Percentiles rank a stretch among this genome's conserved stretches.
Conservation (phyloP, 441 rosid species). For the Erodium chrysanthum region DNA sequence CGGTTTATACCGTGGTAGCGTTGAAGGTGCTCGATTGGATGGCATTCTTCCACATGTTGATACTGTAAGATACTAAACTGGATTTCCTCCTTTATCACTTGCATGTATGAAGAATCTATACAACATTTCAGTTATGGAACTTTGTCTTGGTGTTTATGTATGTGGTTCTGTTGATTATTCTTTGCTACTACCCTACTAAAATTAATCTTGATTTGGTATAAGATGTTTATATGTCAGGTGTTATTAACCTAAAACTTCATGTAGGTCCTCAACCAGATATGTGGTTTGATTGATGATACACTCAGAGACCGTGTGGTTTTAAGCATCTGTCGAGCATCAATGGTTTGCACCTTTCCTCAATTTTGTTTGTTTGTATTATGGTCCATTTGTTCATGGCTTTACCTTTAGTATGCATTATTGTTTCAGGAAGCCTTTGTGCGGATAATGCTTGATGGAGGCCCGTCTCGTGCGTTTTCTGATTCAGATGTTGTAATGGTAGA, state of each 20-base stretch:
- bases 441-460: constrained; percentile 94
- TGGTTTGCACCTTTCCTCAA: constrained; percentile 34
- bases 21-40: constrained; percentile 77
- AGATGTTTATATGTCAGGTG: constrained; percentile 3
- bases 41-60: constrained; percentile 62
- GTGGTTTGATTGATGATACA: constrained; percentile 66
- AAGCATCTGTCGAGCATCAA: constrained; percentile 60
- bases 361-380: constrained; percentile 9
- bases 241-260: constrained; percentile 22
- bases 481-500: constrained; percentile 68
- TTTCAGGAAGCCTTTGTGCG: constrained; percentile 69
- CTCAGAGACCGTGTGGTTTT: constrained; percentile 74
- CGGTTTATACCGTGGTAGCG: constrained; percentile 57
- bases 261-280: constrained; percentile 75
- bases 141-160: not conserved
- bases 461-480: constrained; percentile 83
- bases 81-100: not conserved
- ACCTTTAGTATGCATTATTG: constrained; percentile 16
- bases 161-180: not conserved
- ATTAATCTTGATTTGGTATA: not conserved
- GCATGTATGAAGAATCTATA: not conserved
- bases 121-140: not conserved
- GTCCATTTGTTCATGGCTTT: constrained; percentile 12
- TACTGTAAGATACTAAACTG: constrained; percentile 40
- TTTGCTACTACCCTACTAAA: not conserved